Conservation (phyloP, 2,329 filamentous ascomycete genomes). For the Sporothrix schenckii region DNA sequence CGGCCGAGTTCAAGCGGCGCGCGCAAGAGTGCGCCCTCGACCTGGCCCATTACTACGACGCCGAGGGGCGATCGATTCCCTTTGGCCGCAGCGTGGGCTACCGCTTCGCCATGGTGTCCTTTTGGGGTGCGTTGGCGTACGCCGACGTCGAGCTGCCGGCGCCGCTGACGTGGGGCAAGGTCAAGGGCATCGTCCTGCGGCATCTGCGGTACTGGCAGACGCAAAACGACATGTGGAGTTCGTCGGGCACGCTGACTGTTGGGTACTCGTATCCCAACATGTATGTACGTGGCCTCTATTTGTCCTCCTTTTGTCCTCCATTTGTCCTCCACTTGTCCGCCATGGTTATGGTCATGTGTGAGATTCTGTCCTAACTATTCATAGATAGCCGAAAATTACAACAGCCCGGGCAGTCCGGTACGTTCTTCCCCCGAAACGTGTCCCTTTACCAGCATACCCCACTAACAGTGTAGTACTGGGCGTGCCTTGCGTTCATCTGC, state of each 20-base stretch:
- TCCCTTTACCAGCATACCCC: neutral
- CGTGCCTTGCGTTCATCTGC: slow-evolving; percentile 75
- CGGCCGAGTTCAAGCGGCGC: slow-evolving; percentile 69
- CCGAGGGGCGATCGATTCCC: slow-evolving; percentile 70
- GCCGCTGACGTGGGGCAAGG: slow-evolving; percentile 75
- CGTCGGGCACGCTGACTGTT: slow-evolving; percentile 73
- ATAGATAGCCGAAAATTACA: slow-evolving; percentile 79
- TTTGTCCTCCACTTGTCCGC: neutral
- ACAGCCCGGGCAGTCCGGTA: slow-evolving; percentile 69
- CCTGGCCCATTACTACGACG: slow-evolving; percentile 75
- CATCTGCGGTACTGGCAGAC: slow-evolving; percentile 80
- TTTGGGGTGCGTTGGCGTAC: slow-evolving; percentile 78
- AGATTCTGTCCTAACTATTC: neutral
- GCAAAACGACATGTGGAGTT: slow-evolving; percentile 72
- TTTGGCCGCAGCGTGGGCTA: slow-evolving; percentile 80
- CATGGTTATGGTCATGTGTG: no score
- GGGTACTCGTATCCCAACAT: slow-evolving; percentile 80
- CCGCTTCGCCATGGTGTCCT: slow-evolving; percentile 82
- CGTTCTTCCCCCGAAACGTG: slow-evolving; percentile 37
- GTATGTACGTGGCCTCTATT: slow-evolving; percentile 52
- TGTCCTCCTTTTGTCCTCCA: neutral
- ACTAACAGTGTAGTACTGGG: slow-evolving; percentile 65
- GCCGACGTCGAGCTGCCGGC: slow-evolving; percentile 72
- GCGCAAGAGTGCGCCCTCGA: slow-evolving; percentile 69
- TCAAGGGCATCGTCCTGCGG: slow-evolving; percentile 73